Base-by-base conservation (phyloP, 257 asterid genomes). In the Paraleonurus japonicus region DNA sequence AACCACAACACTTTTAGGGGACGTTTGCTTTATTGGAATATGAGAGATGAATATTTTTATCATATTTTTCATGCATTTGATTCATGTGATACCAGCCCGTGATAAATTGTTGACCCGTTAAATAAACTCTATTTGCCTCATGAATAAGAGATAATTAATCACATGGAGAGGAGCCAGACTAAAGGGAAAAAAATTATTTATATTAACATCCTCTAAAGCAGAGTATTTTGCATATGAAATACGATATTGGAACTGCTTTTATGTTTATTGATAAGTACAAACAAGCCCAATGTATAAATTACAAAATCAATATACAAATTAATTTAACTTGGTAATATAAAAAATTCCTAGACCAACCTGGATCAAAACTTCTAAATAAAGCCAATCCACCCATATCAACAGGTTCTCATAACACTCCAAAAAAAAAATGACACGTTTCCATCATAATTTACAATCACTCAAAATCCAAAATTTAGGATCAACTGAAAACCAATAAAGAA, bases 401-500 rank as follows among this genome's bases (percentile, higher is more conserved):
- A 32, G 0, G 35, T 32, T 30, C 17, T 33, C 1, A 51, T 19
- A 17, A 5, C 4, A 30, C 19, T 17, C 13, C 13, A n/a, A 4
- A 15, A 26, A 45, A 8, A 35, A 39, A 11, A 68, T 61, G 27
- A 32, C 60, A n/a, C 30, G 39, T 62, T 39, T 61, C 47, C 43
- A 23, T 69, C 60, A 26, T 63, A 57, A 23, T 79, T 41, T 63
- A 72, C 78, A 32, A 20, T 64, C 50, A 57, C 54, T 2, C 61
- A 28, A 37, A 15, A 60, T 11, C 11, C 66, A 75, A 65, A 66
- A 59, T 1, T 60, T 26, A 23, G 27, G 39, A 54, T 51, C 10
- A 16, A 65, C 62, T 11, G 53, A 53, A 27, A 62, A 72, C 39
- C 57, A 57, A 76, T 60, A 75, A 75, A 60, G 76, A 80, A 82